These are phyloP conservation scores for Fusarium pseudocircinatum DNA, from an alignment of 2,329 filamentous ascomycete species.

Conservation along the genomic window DNA sequence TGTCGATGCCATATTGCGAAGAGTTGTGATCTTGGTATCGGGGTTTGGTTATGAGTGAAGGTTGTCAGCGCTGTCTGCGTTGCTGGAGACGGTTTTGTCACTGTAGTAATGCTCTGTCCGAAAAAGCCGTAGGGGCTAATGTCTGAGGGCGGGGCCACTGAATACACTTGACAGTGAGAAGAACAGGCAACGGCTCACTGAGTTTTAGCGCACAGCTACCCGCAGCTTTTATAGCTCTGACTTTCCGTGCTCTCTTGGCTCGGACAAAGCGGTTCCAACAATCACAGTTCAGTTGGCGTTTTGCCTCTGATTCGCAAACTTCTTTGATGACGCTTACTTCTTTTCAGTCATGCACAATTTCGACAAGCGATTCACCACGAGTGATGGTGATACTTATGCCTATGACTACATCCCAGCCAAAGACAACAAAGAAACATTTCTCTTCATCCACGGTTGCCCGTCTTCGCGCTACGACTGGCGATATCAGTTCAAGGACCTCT, in stretches of 20 bases:
- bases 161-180: background rate
- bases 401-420: slow-evolving; percentile 17
- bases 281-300: background rate
- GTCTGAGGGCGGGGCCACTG: background rate
- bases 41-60: background rate
- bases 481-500: slow-evolving; percentile 20
- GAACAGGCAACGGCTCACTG: background rate
- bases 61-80: background rate
- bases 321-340: background rate
- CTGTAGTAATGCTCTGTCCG: background rate
- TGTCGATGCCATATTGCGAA: background rate
- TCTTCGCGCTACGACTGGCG: slow-evolving; percentile 31
- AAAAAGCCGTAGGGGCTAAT: background rate
- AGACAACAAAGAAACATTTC: slow-evolving; percentile 9
- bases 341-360: background rate
- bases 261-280: background rate
- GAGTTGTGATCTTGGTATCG: accelerated
- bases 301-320: background rate
- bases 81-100: background rate
- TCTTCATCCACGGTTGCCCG: slow-evolving; percentile 35
- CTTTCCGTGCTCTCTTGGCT: background rate
- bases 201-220: background rate
- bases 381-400: background rate
- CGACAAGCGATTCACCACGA: background rate
- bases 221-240: background rate